Conservation (phyloP, 495 filamentous ascomycete species). For the Penicillium cinerascens region DNA sequence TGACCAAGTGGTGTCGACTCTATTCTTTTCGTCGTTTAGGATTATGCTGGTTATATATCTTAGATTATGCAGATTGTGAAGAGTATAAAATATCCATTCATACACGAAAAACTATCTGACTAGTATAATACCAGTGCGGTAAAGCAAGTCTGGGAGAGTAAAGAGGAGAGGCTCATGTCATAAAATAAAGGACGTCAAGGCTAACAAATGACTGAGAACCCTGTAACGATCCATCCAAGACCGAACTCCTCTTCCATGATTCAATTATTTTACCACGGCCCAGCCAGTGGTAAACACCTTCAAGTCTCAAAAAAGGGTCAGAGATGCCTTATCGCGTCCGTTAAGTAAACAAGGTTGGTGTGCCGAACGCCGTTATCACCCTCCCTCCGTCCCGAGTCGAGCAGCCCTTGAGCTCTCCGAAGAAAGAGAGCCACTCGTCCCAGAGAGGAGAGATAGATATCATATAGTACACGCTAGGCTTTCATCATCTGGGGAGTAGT, state of each 20-base stretch:
- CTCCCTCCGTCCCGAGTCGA: slow-evolving; percentile 61
- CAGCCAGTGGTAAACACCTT: slow-evolving; percentile 33
- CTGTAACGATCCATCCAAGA: slow-evolving; percentile 5
- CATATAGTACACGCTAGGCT: slow-evolving; percentile 93
- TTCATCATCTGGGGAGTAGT: slow-evolving; percentile 86
- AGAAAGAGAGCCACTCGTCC: slow-evolving; percentile 79
- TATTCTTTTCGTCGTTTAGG: neutral
- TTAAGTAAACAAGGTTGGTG: slow-evolving; percentile 89
- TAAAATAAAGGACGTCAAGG: slow-evolving; percentile 1
- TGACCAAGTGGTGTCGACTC: neutral
- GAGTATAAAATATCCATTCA: neutral
- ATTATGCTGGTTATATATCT: slow-evolving; percentile 1
- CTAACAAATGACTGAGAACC: neutral
- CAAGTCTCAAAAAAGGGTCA: slow-evolving; percentile 57
- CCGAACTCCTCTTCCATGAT: slow-evolving; percentile 1
- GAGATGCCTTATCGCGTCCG: slow-evolving; percentile 99
- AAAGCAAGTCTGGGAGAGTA: neutral
- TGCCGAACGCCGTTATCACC: slow-evolving; percentile 99
- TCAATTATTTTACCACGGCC: slow-evolving; percentile 1
- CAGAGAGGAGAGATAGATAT: slow-evolving; percentile 62
- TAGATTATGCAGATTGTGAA: slow-evolving; percentile 11
- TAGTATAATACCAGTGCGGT: neutral
- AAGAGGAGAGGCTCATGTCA: slow-evolving; percentile 14
- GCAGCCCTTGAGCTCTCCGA: slow-evolving; percentile 87
- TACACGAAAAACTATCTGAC: neutral